Evolutionary conservation across 495 filamentous ascomycete species (phyloP), one percentile per base, ranked within the genome.

Genomic region (Alectoria sarmentosa): DNA sequence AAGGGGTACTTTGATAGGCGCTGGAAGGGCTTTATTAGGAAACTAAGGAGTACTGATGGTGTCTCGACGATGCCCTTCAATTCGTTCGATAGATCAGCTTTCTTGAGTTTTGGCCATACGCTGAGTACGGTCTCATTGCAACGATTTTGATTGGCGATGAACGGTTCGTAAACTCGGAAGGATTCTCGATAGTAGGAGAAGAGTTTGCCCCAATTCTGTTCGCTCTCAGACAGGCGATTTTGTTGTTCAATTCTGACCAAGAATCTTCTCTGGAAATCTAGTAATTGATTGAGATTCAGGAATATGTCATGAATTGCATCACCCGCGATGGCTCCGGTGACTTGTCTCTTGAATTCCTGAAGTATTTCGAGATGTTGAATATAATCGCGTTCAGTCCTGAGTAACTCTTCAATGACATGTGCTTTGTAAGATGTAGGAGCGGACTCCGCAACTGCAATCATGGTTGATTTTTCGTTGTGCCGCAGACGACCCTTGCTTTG

Each of bases 311-410:
- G 94, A 34, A 96, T 87, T 21, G 86, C 83, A 74, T 98, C 95
- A 59, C 94, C 92, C 7, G 91, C 86, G 65, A 98, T 85, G 42
- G 91, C 84, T 48, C 91, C 91, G 57, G 88, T 90, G 69, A 92
- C 86, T 70, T 97, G 91, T 39, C 90, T 94, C 79, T 97, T 97
- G 64, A 98, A 84, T 60, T 92, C 88, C 71, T 98, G 92, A 23
- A 98, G 75, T 67, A 92, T 92, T 71, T 98, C 93, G 36, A 98
- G 79, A 77, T 98, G 92, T 70, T 98, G 93, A n/a, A 98, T 95
- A 67, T 98, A 98, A 72, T 96, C 95, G 48, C 94, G 87, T 73
- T 98, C 94, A 7, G 93, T 98, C 69, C 90, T 89, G 56, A 98
- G 85, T 56, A 98, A 76, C 72, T 98, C 94, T 68, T 88, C 84